phyloP scores from a whole-genome alignment of 768 basidiomycete species.

The Candolleomyces eurysporus region DNA sequence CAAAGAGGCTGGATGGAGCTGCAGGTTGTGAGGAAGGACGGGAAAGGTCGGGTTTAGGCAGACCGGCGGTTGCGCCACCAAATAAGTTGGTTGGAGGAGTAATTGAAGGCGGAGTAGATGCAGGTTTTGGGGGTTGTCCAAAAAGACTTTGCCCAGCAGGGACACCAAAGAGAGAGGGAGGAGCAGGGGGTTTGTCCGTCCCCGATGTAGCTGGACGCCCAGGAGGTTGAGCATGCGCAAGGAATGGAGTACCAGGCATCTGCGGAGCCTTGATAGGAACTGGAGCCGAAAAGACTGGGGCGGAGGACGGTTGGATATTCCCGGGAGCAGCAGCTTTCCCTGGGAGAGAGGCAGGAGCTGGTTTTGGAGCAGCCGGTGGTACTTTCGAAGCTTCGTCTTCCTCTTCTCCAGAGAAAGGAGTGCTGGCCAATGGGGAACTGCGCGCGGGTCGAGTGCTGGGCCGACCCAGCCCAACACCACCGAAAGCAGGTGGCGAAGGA shows the following conservation, averaged over 20 bases:
- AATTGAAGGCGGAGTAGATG: not conserved
- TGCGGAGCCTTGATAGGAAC: not conserved
- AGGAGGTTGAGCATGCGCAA: conserved; percentile 6
- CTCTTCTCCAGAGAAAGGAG: conserved; percentile 43
- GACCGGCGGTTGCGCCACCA: too few species aligned
- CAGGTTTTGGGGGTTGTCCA: not conserved
- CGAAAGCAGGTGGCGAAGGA: conserved; percentile 35
- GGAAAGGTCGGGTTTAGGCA: not conserved
- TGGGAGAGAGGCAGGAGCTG: conserved; percentile 5
- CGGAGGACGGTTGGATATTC: conserved; percentile 47
- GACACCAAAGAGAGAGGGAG: not conserved
- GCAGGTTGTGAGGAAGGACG: conserved; percentile 5
- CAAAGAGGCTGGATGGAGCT: conserved; percentile 12
- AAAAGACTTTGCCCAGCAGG: not conserved
- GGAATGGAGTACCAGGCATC: conserved; percentile 9
- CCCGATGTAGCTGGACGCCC: conserved; percentile 3
- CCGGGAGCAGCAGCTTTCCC: conserved; percentile 20
- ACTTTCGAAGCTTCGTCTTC: conserved; percentile 41
- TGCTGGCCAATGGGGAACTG: conserved; percentile 74
- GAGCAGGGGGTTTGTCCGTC: not conserved
- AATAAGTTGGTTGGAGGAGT: not conserved
- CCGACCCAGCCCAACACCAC: conserved; percentile 47
- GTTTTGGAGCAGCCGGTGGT: conserved; percentile 19
- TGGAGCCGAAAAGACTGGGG: conserved; percentile 19
- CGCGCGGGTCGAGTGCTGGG: conserved; percentile 64